Base-by-base conservation (phyloP, 148 eudicot species). In the Hydrangea macrophylla region DNA sequence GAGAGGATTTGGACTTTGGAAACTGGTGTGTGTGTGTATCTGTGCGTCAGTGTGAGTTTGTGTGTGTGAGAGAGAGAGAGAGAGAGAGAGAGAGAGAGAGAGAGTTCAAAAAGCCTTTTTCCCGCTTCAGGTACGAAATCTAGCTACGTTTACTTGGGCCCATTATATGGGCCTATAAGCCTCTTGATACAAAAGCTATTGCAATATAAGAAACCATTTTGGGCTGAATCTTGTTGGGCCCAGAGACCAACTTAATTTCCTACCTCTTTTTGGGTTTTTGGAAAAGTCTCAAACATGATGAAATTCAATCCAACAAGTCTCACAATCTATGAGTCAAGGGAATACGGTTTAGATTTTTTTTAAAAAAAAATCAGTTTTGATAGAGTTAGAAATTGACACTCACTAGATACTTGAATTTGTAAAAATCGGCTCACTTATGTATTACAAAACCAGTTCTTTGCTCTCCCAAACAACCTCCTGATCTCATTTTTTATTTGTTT, bases 41-140 rank as follows among this genome's bases (percentile, higher is more conserved):
- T n/a, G n/a, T n/a, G n/a, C n/a, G n/a, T n/a, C 22, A 48, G 53
- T 15, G 53, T 48, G n/a, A 2, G 53, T 15, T 48, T 42, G 3
- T 15, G 17, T 24, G 65, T 22, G 51, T 37, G 53, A 42, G 68
- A 65, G 58, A 48, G 68, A 64, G 56, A 28, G 68, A 64, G 56
- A 48, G 68, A 64, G 67, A 3, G 48, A 42, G 51, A 45, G 39
- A 35, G 20, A 22, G 39, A 4, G 51, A 45, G 36, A 63, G 55
- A 65, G 42, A 48, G 50, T 24, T 36, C 51, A 55, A 55, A 55
- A 28, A 5, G 20, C 60, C 35, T 24, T 55, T 67, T 67, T 67
- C 70, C 70, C 70, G 70, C 61, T n/a, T 54, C 48, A 54, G 40
- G 3, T 8, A 35, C 1, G 13, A 25, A 24, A 6, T 18, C 23